Percentiles rank a stretch among this genome's conserved stretches.
Conservation (phyloP, 2,329 filamentous ascomycete genomes). For the Neofusicoccum umdonicola region DNA sequence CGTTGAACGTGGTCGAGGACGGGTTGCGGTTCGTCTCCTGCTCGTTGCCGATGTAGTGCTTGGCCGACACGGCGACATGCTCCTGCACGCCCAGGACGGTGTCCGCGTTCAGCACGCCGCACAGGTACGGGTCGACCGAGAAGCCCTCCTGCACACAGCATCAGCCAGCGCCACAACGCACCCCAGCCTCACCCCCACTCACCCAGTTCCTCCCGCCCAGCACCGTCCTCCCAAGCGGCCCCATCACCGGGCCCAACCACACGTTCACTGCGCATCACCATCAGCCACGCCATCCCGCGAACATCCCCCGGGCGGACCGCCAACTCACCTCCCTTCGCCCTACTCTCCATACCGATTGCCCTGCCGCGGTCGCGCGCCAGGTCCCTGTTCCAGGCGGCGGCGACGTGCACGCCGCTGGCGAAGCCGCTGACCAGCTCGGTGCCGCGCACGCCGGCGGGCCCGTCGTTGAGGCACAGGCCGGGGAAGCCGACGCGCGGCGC, state of each 20-base stretch:
- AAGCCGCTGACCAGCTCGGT: constrained; percentile 38
- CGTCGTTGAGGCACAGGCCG: constrained; percentile 41
- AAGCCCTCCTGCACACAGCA: constrained; percentile 44
- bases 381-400: constrained; percentile 37
- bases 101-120: constrained; percentile 39
- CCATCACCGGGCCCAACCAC: neutral
- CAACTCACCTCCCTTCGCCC: constrained; percentile 40
- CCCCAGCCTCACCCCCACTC: neutral
- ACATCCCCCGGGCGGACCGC: no score
- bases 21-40: constrained; percentile 54
- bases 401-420: constrained; percentile 37
- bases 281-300: no score
- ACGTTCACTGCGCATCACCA: neutral
- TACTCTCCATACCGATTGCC: constrained; percentile 40
- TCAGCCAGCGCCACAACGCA: neutral
- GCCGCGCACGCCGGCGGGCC: constrained; percentile 40
- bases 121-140: constrained; percentile 44
- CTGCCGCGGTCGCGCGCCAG: constrained; percentile 33
- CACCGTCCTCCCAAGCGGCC: constrained; percentile 37
- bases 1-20: neutral
- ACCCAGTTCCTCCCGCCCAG: constrained; percentile 37
- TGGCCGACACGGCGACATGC: constrained; percentile 42
- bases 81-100: constrained; percentile 41
- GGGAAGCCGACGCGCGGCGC: constrained; percentile 35
- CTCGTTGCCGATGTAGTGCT: constrained; percentile 62